Conservation (phyloP, 192 early-diverging fungal genomes). For the Mortierella alpina region DNA sequence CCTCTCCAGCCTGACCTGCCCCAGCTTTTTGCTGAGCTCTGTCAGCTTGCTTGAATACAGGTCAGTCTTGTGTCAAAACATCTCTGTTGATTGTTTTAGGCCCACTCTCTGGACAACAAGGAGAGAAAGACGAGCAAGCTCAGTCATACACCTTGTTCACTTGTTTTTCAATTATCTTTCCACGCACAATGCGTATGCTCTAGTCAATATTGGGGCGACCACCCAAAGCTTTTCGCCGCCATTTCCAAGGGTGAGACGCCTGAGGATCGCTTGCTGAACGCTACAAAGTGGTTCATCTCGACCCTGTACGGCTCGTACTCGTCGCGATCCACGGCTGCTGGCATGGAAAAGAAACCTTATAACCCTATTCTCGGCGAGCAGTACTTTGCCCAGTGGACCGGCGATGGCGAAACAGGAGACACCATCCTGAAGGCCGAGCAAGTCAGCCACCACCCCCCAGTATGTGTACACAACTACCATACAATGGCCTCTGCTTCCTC, state of each 20-base stretch:
- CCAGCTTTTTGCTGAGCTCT: conserved; percentile 81
- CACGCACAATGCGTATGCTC: not conserved
- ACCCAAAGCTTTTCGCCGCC: conserved; percentile 71
- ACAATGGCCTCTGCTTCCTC: conserved; percentile 63
- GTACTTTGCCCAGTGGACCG: conserved; percentile 60
- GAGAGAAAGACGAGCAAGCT: not conserved
- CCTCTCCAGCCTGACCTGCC: conserved; percentile 82
- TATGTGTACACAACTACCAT: conserved; percentile 53
- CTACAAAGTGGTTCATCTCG: conserved; percentile 82
- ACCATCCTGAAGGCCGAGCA: conserved; percentile 58
- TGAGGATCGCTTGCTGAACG: conserved; percentile 75
- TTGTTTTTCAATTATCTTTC: not conserved
- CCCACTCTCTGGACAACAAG: not conserved
- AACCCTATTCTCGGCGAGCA: conserved; percentile 65
- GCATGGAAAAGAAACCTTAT: conserved; percentile 87
- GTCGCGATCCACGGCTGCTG: conserved; percentile 73
- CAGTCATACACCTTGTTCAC: not conserved
- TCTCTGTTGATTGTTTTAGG: not conserved
- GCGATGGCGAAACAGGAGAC: conserved; percentile 49
- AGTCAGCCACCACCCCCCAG: conserved; percentile 65
- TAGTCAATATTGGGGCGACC: conserved; percentile 70
- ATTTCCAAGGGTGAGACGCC: conserved; percentile 68
- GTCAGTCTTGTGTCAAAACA: conserved; percentile 39
- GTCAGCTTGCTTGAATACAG: conserved; percentile 85
- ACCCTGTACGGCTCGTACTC: conserved; percentile 83